Evolutionary conservation across 2,329 filamentous ascomycete genomes (phyloP), one percentile per base, ranked within the genome.

Genomic region (Gnomoniopsis sp.): DNA sequence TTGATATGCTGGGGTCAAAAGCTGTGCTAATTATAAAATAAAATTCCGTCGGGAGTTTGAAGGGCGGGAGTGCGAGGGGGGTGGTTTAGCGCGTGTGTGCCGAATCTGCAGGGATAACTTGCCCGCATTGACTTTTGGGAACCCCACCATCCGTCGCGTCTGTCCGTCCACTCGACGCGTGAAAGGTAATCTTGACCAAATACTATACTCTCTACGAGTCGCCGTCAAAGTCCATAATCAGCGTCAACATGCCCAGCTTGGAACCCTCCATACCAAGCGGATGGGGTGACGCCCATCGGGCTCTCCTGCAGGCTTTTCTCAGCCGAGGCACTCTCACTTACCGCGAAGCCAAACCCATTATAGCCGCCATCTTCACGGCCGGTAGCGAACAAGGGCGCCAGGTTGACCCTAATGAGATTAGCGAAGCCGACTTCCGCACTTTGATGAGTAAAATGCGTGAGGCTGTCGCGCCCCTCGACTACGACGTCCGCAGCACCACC

Each of bases 241-340:
- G n/a, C n/a, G 6, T 19, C 10, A 41, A 41, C 36, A 22, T 22
- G 19, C 15, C 10, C 43, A 70, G 72, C 19, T 71, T 72, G 59
- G 67, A 72, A 38, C 68, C 69, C 19, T 65, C 71, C 19, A 51
- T 74, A 12, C 68, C 68, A 3, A 63, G 64, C 1, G 71, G 73
- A 22, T 84, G 82, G 67, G 70, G 72, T 57, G 79, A 96, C 70
- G 81, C 81, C 62, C 90, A 97, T 71, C 88, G 91, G 58, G 93
- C 93, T 10, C 96, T 99, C 69, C 79, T 98, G 0, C 95, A 99
- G 74, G 90, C 90, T 51, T 87, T 99, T 65, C 81, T 97, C 72
- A 86, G 90, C 3, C 86, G 88, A 52, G 89, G 90, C 22, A 85
- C 86, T 48, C 80, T 98, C 72, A 96, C 90, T 0, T 85, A 89